Base-by-base conservation (phyloP, 768 basidiomycete species). In the Amanita jacksonii region DNA sequence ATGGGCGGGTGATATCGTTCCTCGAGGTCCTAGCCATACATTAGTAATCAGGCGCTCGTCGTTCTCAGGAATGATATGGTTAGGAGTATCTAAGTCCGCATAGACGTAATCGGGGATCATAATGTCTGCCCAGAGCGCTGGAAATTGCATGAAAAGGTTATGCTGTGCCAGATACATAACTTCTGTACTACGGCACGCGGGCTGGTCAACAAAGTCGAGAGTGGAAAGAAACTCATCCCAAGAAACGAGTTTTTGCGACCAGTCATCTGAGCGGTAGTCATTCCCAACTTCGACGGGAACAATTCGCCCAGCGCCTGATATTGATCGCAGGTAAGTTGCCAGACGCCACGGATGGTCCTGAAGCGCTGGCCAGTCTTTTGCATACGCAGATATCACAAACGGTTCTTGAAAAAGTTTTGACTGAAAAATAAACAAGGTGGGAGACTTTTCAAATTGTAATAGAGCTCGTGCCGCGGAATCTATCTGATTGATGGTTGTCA, bases 221-320 rank as follows among this genome's bases (percentile, higher is more conserved):
- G 65, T 60, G 46, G 66, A 52, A 5, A 97, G 66, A 57, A 98
- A 92, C 1, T 67, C 69, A 27, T 85, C 78, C 79, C 90, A 96
- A 16, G 59, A 53, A 60, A 96, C 76, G 43, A 98, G 66, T 51
- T 63, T 62, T 59, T 94, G 94, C 1, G 73, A 72, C 96, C 96
- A 99, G 36, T 76, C 74, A 16, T 76, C 74, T 8, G 69, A 64
- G 22, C 87, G 78, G 61, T 98, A 98, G 56, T 92, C 85, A 25
- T 62, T 60, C 10, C 94, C 94, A 13, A 96, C 63, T 62, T 98
- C 94, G 5, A 98, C 81, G 4, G 94, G 96, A 1, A 98, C 84
- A 4, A 88, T 63, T 16, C 96, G 73, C 1, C 85, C 92, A 33
- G 75, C 76, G 10, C 96, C 96, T 2, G 84, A 76, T 0, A 79